These are phyloP conservation scores for Reticulascus tulasneorum DNA, from an alignment of 2,329 filamentous ascomycete genomes.

Conservation along the genomic window DNA sequence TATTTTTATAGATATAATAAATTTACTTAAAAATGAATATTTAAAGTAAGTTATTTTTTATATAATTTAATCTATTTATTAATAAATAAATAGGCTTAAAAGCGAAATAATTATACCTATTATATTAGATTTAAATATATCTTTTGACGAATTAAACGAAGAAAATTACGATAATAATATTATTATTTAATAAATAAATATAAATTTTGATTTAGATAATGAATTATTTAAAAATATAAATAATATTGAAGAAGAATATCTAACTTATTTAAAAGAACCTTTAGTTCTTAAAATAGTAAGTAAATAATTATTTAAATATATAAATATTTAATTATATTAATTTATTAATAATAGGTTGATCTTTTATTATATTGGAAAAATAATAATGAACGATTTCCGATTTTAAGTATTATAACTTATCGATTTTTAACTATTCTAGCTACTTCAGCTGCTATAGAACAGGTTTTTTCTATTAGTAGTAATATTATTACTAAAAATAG, in stretches of 20 bases:
- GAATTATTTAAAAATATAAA: slow-evolving; percentile 1
- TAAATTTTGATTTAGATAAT: background rate
- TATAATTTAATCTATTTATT: background rate
- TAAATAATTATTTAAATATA: background rate
- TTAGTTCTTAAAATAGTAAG: background rate
- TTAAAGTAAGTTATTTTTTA: background rate
- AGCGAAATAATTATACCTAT: background rate
- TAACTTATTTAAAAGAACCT: background rate
- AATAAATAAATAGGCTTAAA: slow-evolving; percentile 1
- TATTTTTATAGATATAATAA: background rate
- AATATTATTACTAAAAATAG: slow-evolving; percentile 3
- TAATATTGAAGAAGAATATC: background rate
- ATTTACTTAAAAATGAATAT: background rate
- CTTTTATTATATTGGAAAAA: background rate
- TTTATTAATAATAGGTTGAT: background rate
- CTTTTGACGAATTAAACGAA: background rate
- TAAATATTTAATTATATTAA: slow-evolving; percentile 1
- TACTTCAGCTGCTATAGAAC: slow-evolving; percentile 1
- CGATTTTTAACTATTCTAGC: background rate
- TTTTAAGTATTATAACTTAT: background rate
- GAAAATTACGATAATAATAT: background rate
- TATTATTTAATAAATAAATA: background rate
- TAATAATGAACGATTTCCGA: slow-evolving; percentile 3
- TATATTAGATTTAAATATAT: background rate
- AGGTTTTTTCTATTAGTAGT: slow-evolving; percentile 1